Evolutionary conservation across 2,329 filamentous ascomycete genomes (phyloP), one percentile per base, ranked within the genome.

Genomic region (Sarocladium oryzae): DNA sequence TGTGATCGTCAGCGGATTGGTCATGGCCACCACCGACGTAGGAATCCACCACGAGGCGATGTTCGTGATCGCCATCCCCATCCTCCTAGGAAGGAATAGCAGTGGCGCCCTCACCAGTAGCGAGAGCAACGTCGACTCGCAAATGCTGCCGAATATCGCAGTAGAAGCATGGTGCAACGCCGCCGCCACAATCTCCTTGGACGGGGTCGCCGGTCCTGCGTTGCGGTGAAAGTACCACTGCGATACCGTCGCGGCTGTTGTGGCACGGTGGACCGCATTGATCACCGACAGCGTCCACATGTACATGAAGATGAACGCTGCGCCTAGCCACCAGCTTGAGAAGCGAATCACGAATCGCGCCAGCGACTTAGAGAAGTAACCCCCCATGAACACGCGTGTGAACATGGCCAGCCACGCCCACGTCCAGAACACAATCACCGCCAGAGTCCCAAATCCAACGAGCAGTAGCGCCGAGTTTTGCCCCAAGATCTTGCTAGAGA

Each of bases 141-240:
- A 95, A 59, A 97, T 88, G 3, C 89, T 95, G 51, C 93, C 93
- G 62, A 96, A 95, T 33, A 96, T 84, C 2, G 89, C 92, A 15
- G 89, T 91, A 13, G 82, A 75, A 2, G 91, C 86, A 69, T 99
- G 93, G 48, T 77, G 75, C 40, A 96, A 74, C 13, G 91, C 92
- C 6, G 91, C 92, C 55, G 81, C 76, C 23, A 97, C 89, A 45
- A 97, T 86, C 51, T 91, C 85, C 52, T 79, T 77, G 1, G 89
- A 91, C 1, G 88, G 84, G 2, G 90, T 84, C 8, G 85, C 76
- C 4, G 92, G 89, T 10, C 84, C 79, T 4, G 84, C 83, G 60
- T 95, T 87, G 56, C 93, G 89, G 68, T 97, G 92, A 68, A 97
- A 99, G 69, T 99, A 99, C 93, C 93, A 99, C 68, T 99, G 93